Evolutionary conservation across 768 basidiomycete genomes (phyloP).

Genomic region (Phylloporus sp.): DNA sequence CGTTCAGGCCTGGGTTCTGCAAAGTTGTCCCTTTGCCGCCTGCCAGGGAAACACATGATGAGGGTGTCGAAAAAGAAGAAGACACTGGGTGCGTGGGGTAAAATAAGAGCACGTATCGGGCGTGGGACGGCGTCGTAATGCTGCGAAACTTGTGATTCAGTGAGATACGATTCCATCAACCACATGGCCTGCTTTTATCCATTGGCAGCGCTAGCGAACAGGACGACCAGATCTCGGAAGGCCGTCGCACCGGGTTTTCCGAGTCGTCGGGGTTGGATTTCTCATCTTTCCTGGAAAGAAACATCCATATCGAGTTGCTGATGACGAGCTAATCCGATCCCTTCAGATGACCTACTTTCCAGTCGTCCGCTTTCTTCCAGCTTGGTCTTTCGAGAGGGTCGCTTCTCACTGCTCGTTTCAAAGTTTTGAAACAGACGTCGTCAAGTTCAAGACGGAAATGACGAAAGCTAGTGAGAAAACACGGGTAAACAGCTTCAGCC

Average conservation of each 20-base stretch:
- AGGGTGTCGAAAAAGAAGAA: not conserved
- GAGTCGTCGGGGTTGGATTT: not conserved
- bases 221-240: not conserved
- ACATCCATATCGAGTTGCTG: constrained; percentile 7
- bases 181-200: constrained; percentile 17
- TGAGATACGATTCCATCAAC: not conserved
- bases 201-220: constrained; percentile 1
- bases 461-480: no score
- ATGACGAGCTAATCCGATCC: not conserved
- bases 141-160: constrained; percentile 10
- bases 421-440: no score
- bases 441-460: no score
- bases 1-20: constrained; percentile 21
- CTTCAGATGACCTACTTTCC: no score
- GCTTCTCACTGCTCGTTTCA: no score
- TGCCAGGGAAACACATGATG: constrained; percentile 38
- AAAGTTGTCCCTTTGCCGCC: constrained; percentile 33
- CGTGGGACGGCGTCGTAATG: constrained; percentile 25
- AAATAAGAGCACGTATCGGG: constrained; percentile 12
- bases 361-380: no score
- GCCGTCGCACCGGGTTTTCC: not conserved
- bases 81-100: constrained; percentile 6
- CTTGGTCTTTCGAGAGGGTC: no score
- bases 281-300: constrained; percentile 9
- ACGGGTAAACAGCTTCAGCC: no score